phyloP scores from a whole-genome alignment of 192 early-diverging fungal species.

The Backusella tuberculispora region DNA sequence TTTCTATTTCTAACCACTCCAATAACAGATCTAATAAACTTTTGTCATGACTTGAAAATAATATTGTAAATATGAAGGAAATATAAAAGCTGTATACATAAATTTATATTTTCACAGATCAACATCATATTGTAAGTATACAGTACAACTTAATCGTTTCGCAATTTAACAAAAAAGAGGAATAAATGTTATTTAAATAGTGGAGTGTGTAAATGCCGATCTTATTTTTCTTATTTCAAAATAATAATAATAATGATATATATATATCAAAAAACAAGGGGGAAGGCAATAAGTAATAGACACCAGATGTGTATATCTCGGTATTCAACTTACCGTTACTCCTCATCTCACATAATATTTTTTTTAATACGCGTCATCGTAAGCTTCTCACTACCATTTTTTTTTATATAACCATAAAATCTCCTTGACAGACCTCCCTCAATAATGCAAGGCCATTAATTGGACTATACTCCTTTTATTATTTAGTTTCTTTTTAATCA shows the following conservation, averaged over 20 bases:
- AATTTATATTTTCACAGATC: slow-evolving; percentile 1
- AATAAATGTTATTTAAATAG: not conserved
- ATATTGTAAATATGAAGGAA: not conserved
- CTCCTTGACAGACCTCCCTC: slow-evolving; percentile 8
- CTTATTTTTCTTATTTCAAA: not conserved
- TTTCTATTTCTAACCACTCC: not conserved
- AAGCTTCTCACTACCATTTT: not conserved
- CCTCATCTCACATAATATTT: not conserved
- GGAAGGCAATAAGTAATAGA: not conserved
- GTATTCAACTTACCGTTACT: not conserved
- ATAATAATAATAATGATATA: not conserved
- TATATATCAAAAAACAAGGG: not conserved
- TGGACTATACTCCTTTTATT: not conserved
- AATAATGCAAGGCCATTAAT: slow-evolving; percentile 6
- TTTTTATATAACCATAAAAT: not conserved
- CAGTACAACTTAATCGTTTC: not conserved
- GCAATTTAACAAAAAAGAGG: not conserved
- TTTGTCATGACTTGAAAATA: not conserved
- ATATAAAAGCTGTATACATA: not conserved
- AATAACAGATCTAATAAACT: too few relatives aligned
- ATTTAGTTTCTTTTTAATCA: not conserved
- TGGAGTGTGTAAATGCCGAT: not conserved
- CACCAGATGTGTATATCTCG: not conserved
- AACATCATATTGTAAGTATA: not conserved
- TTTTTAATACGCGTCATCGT: not conserved